A percentile compares a stretch with the other conserved stretches of the same genome.
phyloP scores from a whole-genome alignment of 2,329 filamentous ascomycete genomes.

The Diaporthe sp. region DNA sequence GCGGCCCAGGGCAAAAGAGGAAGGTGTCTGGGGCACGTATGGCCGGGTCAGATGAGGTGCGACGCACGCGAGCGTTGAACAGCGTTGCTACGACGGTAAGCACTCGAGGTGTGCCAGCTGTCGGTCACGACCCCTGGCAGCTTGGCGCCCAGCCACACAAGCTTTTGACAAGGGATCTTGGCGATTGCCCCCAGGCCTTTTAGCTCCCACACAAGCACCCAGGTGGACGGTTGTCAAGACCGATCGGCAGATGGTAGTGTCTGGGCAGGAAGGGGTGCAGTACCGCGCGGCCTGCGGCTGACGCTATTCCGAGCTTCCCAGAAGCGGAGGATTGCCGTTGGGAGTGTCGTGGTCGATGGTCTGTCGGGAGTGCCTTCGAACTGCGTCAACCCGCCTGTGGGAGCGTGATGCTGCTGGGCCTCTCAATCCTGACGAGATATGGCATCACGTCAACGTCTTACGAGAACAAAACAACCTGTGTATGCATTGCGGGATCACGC shows the following conservation, averaged over 20 bases:
- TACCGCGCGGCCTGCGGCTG: conserved; percentile 18
- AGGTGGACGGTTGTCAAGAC: conserved; percentile 2
- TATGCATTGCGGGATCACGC: conserved; percentile 29
- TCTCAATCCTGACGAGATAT: conserved; percentile 25
- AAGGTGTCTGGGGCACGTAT: conserved; percentile 9
- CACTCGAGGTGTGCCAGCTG: neutral
- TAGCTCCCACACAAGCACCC: conserved; percentile 5
- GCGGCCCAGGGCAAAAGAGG: conserved; percentile 14
- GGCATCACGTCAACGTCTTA: conserved; percentile 31
- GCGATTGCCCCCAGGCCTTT: neutral
- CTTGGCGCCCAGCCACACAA: conserved; percentile 28
- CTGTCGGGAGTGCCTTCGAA: neutral
- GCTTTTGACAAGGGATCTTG: conserved; percentile 32
- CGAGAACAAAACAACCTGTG: conserved; percentile 28
- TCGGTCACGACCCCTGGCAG: neutral
- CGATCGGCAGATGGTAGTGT: conserved; percentile 24
- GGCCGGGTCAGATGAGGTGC: conserved; percentile 14
- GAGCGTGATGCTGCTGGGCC: neutral
- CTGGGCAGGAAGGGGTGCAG: conserved; percentile 2
- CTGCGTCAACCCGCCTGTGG: neutral
- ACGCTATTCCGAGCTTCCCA: neutral
- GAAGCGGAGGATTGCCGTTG: neutral
- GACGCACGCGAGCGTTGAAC: neutral
- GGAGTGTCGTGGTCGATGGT: neutral
- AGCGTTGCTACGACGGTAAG: neutral